Conservation (phyloP, 305 asterid genomes). For the Monarda citriodora region DNA sequence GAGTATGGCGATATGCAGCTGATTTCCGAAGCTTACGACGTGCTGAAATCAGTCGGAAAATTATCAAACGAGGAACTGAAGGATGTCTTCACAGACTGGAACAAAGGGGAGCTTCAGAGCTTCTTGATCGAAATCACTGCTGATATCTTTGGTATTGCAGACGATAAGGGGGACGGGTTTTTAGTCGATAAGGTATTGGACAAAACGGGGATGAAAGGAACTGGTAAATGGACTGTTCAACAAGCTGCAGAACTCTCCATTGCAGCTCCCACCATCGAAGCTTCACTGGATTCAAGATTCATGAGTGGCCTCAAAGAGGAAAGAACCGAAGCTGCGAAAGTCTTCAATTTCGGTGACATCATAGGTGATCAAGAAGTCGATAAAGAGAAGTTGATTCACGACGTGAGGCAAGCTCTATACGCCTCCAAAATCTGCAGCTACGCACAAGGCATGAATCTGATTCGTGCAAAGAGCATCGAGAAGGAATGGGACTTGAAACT, state of each 20-base stretch:
- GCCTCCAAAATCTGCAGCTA: constrained; percentile 93
- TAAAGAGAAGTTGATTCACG: constrained; percentile 67
- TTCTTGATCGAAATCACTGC: constrained; percentile 98
- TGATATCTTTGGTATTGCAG: constrained; percentile 92
- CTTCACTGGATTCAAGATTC: constrained; percentile 97
- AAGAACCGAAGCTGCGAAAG: constrained; percentile 80
- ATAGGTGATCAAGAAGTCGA: constrained; percentile 61
- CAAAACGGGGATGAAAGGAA: constrained; percentile 99
- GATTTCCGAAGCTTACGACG: constrained; percentile 94
- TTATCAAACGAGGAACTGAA: constrained; percentile 80
- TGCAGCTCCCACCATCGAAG: constrained; percentile 96
- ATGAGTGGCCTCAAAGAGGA: constrained; percentile 95
- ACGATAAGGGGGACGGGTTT: constrained; percentile 80
- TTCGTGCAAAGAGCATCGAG: constrained; percentile 90
- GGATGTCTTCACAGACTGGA: constrained; percentile 90
- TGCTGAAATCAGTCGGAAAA: constrained; percentile 87
- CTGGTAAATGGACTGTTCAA: constrained; percentile 98
- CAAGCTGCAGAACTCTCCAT: constrained; percentile 96
- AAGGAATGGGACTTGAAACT: constrained; percentile 89
- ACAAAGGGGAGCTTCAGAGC: constrained; percentile 91
- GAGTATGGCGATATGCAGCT: constrained; percentile 99
- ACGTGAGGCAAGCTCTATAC: constrained; percentile 85
- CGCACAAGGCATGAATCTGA: constrained; percentile 96
- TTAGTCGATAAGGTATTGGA: constrained; percentile 94
- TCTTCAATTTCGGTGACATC: constrained; percentile 66